Conservation (phyloP, 441 rosid genomes). For the Daphne laureola region DNA sequence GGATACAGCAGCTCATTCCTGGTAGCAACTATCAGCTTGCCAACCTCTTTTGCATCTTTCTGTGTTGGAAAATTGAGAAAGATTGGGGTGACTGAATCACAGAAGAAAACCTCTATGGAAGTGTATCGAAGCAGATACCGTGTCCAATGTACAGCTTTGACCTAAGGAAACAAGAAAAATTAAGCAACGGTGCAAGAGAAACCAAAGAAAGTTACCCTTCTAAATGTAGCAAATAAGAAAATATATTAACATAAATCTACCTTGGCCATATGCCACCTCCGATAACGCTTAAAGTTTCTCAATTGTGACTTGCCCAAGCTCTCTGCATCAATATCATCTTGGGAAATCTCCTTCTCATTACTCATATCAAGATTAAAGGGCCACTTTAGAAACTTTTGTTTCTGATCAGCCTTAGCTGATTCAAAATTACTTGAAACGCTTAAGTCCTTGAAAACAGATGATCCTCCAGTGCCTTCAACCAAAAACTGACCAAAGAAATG, state of each 20-base stretch:
- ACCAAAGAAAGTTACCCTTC: neutral
- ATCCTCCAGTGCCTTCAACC: slow-evolving; percentile 95
- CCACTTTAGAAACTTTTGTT: slow-evolving; percentile 55
- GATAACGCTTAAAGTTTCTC: slow-evolving; percentile 73
- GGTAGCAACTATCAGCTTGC: slow-evolving; percentile 73
- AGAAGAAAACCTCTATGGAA: slow-evolving; percentile 82
- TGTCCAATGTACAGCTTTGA: slow-evolving; percentile 89
- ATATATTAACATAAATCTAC: slow-evolving; percentile 27
- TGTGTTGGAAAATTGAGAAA: slow-evolving; percentile 77
- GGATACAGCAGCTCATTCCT: slow-evolving; percentile 90
- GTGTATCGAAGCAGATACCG: slow-evolving; percentile 97
- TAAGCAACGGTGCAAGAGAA: slow-evolving; percentile 17
- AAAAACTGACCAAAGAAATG: slow-evolving; percentile 91
- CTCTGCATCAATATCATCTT: slow-evolving; percentile 40
- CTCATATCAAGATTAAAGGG: slow-evolving; percentile 34
- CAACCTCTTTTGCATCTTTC: slow-evolving; percentile 91
- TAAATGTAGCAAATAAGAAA: slow-evolving; percentile 3
- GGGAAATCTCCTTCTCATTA: slow-evolving; percentile 37
- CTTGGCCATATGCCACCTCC: slow-evolving; percentile 92
- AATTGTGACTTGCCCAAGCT: slow-evolving; percentile 43
- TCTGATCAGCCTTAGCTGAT: slow-evolving; percentile 50
- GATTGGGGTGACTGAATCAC: slow-evolving; percentile 67
- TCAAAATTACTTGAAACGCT: slow-evolving; percentile 44
- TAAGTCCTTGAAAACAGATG: slow-evolving; percentile 77
- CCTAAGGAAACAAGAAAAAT: slow-evolving; percentile 35